These are phyloP conservation scores for Begonia peltatifolia DNA, from an alignment of 306 rosid genomes.

Conservation along the genomic window DNA sequence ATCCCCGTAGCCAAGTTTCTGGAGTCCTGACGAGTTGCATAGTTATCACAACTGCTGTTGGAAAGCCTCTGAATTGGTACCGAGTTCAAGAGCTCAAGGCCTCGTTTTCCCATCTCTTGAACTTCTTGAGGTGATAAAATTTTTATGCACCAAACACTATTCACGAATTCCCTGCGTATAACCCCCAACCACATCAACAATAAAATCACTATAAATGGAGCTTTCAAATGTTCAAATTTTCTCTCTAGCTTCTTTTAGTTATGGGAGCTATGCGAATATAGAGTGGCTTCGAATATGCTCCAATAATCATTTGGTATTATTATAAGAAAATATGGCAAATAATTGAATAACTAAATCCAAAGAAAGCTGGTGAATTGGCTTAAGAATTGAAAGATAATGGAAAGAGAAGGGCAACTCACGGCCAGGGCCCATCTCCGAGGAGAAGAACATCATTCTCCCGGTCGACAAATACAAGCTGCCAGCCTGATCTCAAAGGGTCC, in stretches of 20 bases:
- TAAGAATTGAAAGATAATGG: too few species aligned
- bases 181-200: too few species aligned
- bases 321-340: too few species aligned
- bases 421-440: constrained; percentile 71
- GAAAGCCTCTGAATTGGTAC: constrained; percentile 80
- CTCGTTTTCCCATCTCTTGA: constrained; percentile 84
- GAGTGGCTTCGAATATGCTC: too few species aligned
- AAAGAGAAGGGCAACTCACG: constrained; percentile 23
- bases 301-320: too few species aligned
- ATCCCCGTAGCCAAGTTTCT: constrained; percentile 62
- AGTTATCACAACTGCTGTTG: constrained; percentile 51
- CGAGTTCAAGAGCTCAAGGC: constrained; percentile 57
- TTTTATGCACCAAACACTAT: constrained; percentile 84
- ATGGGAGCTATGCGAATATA: too few species aligned
- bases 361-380: too few species aligned
- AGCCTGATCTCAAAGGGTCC: constrained; percentile 98
- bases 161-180: constrained; percentile 77
- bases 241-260: too few species aligned
- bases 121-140: constrained; percentile 93
- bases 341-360: too few species aligned
- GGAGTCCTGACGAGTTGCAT: constrained; percentile 62
- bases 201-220: too few species aligned
- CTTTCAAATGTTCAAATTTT: too few species aligned
- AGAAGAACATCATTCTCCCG: constrained; percentile 93
- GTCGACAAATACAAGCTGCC: constrained; percentile 99